Base-by-base conservation (phyloP, 306 rosid species). In the Medicago truncatula region DNA sequence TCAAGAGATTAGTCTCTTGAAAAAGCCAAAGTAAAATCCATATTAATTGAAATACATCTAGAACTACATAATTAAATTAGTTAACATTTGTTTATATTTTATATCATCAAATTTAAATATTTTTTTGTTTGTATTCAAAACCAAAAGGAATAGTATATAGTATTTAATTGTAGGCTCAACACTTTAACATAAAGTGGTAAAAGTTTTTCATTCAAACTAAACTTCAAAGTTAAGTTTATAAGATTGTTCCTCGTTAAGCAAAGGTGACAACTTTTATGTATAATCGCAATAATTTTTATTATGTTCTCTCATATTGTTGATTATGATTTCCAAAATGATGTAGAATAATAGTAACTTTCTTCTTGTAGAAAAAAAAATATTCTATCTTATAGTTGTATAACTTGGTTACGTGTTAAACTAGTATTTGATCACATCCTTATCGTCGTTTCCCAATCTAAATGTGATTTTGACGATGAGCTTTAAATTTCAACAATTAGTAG, bases 361-460 rank as follows among this genome's bases (percentile, higher is more conserved):
- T 6, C 31, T 21, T 43, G 59, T 8, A 16, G 16, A 52, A 16
- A 49, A 14, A 49, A 49, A 5, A 7, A n/a, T 50, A 15, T 44
- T 28, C 4, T 3, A 5, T 53, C 20, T 53, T 20, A 15, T 44
- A 12, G 50, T 9, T 54, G 23, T 18, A 18, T 18, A 18, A 31
- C 31, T 18, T 54, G 60, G 60, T 54, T 54, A 18, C 60, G 60
- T 54, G 60, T 18, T 54, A 17, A 54, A 53, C 59, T 53, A 53
- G 6, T 18, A 54, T 20, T 54, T 54, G 60, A 54, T 18, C 60
- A 54, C 28, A 54, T 54, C 60, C 28, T 52, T 52, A 44, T 44
- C 50, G 58, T 16, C 10, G 7, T 52, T 16, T 52, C 10, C 23
- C 9, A 3, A 50, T 50, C 21, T 16, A 52, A 7, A 52, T 52